These are phyloP conservation scores for Luvunga scandens DNA, from an alignment of 345 rosid genomes.

Conservation along the genomic window DNA sequence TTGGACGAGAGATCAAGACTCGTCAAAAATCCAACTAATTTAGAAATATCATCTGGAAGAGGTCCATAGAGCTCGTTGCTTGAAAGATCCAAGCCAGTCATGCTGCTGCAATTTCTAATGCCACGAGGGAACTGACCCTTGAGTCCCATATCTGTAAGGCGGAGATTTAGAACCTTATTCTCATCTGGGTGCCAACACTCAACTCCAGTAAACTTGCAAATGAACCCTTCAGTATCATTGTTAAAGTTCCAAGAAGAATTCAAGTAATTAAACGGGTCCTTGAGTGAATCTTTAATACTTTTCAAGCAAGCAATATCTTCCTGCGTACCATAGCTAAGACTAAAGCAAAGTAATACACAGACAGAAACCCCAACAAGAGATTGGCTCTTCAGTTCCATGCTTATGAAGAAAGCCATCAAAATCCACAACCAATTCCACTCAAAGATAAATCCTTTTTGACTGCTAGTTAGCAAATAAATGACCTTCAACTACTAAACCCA, in stretches of 20 bases:
- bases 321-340: slow-evolving; percentile 35
- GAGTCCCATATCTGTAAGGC: slow-evolving; percentile 63
- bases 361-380: slow-evolving; percentile 25
- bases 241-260: slow-evolving; percentile 53
- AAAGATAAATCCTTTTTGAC: slow-evolving; percentile 11
- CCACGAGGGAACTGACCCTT: slow-evolving; percentile 62
- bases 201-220: slow-evolving; percentile 74
- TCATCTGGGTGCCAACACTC: slow-evolving; percentile 96
- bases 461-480: slow-evolving; percentile 11
- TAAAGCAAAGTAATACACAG: slow-evolving; percentile 36
- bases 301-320: slow-evolving; percentile 55
- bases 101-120: slow-evolving; percentile 40
- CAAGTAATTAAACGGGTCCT: slow-evolving; percentile 52
- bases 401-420: slow-evolving; percentile 17
- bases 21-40: slow-evolving; percentile 23
- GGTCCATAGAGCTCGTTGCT: slow-evolving; percentile 58
- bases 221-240: slow-evolving; percentile 57
- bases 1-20: slow-evolving; percentile 68
- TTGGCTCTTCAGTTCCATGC: slow-evolving; percentile 29
- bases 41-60: slow-evolving; percentile 44
- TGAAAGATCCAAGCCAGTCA: slow-evolving; percentile 79
- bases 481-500: slow-evolving; percentile 14
- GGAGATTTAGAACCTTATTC: slow-evolving; percentile 68
- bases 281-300: slow-evolving; percentile 29
- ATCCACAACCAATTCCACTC: not conserved